Base-by-base conservation (phyloP, 2,329 filamentous ascomycete species). In the Tothia fuscella region DNA sequence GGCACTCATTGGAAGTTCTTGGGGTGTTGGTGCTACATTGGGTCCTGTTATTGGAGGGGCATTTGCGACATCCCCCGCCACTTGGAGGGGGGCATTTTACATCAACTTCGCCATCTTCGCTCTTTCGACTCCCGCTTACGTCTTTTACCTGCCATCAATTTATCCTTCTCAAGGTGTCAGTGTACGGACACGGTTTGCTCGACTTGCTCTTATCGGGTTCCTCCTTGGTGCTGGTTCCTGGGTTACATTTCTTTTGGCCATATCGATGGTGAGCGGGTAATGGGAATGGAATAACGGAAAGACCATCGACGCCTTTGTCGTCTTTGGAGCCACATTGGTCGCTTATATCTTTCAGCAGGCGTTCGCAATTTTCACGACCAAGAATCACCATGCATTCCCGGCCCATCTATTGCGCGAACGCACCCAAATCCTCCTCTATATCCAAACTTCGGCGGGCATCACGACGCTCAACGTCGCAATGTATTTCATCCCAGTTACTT, bases 401-500 rank as follows among this genome's bases (percentile, higher is more conserved):
- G 51, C 61, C 1, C 57, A 74, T 4, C 63, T 74, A 35, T 49
- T 72, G 4, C 50, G 49, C 12, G 51, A 50, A 14, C 52, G 52
- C 4, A 57, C 58, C 3, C 51, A 63, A 33, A 47, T 68, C 1
- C 48, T 71, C 1, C 53, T 74, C 0, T 70, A 65, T 47, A 50
- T 66, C 19, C 55, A 56, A 3, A 67, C 61, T 0, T 51, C 56
- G 2, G 56, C 54, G 24, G 56, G 57, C 0, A 60, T 56, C 5
- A 55, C 60, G 3, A 54, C 35, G 6, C 19, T 21, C 9, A 19
- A 26, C 10, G 17, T 33, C 38, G 57, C 59, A 0, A 56, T 70
- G 5, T 76, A 74, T 55, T 76, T 70, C 53, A 65, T 70, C 6
- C 72, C 72, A n/a, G n/a, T n/a, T n/a, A n/a, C 0, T 74, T 74